A percentile compares a stretch with the other conserved stretches of the same genome.
phyloP scores from a whole-genome alignment of 345 rosid genomes.

The Bretschneidera sinensis region DNA sequence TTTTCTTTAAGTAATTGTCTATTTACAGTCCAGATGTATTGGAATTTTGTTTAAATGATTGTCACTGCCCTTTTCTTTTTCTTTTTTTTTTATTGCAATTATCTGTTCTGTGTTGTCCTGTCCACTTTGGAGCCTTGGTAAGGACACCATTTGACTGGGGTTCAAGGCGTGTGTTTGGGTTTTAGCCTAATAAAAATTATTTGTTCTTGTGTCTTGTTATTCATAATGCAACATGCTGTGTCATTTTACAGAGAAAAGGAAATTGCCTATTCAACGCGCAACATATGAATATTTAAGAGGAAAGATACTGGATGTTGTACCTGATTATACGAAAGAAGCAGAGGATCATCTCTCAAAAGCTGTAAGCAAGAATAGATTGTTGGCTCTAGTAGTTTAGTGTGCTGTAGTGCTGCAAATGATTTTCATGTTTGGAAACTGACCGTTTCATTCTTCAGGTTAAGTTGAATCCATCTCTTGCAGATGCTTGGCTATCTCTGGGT shows the following conservation, averaged over 20 bases:
- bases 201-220: neutral
- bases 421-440: conserved; percentile 13
- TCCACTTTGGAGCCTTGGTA: too few relatives aligned
- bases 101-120: too few relatives aligned
- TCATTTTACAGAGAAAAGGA: conserved; percentile 44
- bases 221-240: neutral
- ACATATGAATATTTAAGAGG: conserved; percentile 55
- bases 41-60: too few relatives aligned
- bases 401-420: conserved; percentile 5
- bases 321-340: conserved; percentile 69
- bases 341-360: conserved; percentile 82
- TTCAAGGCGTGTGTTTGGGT: too few relatives aligned
- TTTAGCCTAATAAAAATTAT: neutral
- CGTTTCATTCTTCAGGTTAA: conserved; percentile 47
- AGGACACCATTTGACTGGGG: too few relatives aligned
- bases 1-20: too few relatives aligned
- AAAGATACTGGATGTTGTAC: conserved; percentile 59
- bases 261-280: conserved; percentile 45
- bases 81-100: too few relatives aligned
- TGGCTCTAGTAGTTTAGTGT: conserved; percentile 7
- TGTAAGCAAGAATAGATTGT: conserved; percentile 29
- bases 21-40: too few relatives aligned
- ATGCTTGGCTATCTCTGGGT: conserved; percentile 73
- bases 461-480: conserved; percentile 73
- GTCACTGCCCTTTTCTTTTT: neutral